Evolutionary conservation across 495 filamentous ascomycete genomes (phyloP), one percentile per base, ranked within the genome.

Genomic region (Copromyces sp.): DNA sequence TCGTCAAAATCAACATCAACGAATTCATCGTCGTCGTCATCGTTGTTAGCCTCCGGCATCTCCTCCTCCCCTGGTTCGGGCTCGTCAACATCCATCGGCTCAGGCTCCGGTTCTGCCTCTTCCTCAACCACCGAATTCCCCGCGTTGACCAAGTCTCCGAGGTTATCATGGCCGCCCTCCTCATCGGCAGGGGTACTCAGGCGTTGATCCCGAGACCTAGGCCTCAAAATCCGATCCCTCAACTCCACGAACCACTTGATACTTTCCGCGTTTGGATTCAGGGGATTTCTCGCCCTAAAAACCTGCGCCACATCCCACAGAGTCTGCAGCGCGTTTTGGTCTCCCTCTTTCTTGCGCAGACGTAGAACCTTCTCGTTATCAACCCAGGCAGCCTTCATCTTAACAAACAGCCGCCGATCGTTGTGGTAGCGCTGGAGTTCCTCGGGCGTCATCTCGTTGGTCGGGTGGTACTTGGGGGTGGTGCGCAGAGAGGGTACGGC

Each of bases 221-320:
- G 53, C 53, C 53, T 65, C 12, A 44, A 35, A 37, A 20, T 44
- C 14, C 4, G 1, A 41, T 16, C 35, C 24, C 39, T 29, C 68
- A 9, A 7, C 0, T 38, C 29, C 16, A 73, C 70, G 32, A 75
- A 77, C 74, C 74, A 75, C n/a, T 29, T 37, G 9, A 75, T 69
- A 9, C 70, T 69, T 70, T 74, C 68, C 3, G 69, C 35, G 9
- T 38, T 17, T 11, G 45, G 68, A 16, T 59, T 69, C 2, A 71
- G n/a, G 0, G 14, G 17, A 39, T 75, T 39, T 9, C 74, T 39
- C 17, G 9, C 6, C 24, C 71, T 38, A 9, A 72, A 74, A 35
- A 72, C 47, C 40, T 69, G 65, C 0, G 68, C 41, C 9, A 77
- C 75, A 32, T 75, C 74, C 75, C 75, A 77, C 37, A 77, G 70